phyloP scores from a whole-genome alignment of 2,329 filamentous ascomycete genomes.

The Colletotrichum destructivum region DNA sequence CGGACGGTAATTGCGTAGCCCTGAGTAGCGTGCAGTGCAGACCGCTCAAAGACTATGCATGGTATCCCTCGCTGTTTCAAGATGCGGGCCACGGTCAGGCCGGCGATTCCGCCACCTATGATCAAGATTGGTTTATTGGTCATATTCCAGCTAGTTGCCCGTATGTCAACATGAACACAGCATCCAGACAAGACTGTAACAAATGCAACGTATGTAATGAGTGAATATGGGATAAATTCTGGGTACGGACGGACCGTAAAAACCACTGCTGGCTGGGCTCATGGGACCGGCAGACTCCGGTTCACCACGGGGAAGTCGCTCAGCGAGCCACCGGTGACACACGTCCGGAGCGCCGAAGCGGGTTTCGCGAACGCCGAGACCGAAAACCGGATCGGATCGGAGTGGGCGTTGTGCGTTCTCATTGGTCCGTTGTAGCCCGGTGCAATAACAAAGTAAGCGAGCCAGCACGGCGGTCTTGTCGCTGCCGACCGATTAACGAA shows the following conservation, averaged over 20 bases:
- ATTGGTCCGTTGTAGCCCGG: constrained; percentile 2
- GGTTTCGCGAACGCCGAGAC: constrained; percentile 1
- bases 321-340: background rate
- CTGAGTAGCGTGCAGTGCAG: background rate
- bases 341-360: background rate
- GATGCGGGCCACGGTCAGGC: background rate
- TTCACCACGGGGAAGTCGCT: background rate
- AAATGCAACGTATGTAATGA: background rate
- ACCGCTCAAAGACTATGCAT: background rate
- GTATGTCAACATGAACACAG: background rate
- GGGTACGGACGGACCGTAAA: background rate
- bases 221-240: background rate
- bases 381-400: background rate
- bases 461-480: background rate
- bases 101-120: constrained; percentile 3
- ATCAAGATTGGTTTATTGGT: background rate
- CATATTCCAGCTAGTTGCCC: background rate
- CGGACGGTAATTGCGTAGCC: constrained; percentile 4
- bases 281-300: background rate
- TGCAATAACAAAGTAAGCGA: background rate
- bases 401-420: background rate
- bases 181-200: background rate
- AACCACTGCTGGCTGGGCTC: no score
- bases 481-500: background rate
- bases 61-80: constrained; percentile 1